Conservation (phyloP, 2,329 filamentous ascomycete species). For the Sphaerulina vaccinii region DNA sequence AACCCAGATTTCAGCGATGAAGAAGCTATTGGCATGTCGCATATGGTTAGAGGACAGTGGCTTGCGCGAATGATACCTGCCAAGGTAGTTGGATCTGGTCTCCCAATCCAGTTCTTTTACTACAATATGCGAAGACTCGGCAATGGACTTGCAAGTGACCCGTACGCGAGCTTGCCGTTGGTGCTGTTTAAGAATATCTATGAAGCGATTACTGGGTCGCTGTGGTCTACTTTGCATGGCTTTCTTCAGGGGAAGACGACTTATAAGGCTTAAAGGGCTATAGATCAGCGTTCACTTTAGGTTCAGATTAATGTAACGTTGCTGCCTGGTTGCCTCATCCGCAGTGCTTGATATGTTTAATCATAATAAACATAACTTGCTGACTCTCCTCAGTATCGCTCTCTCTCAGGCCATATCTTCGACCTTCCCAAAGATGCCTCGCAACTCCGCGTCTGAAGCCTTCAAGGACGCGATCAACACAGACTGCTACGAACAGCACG, state of each 20-base stretch:
- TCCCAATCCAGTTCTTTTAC: constrained; percentile 39
- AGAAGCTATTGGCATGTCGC: constrained; percentile 30
- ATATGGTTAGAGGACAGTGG: constrained; percentile 37
- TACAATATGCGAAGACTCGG: constrained; percentile 39
- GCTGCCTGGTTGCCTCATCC: too few species aligned
- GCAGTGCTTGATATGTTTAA: too few species aligned
- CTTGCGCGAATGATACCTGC: constrained; percentile 34
- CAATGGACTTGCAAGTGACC: constrained; percentile 32
- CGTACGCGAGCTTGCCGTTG: constrained; percentile 35
- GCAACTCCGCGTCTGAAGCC: too few species aligned
- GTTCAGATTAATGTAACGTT: too few species aligned
- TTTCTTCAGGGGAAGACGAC: not conserved
- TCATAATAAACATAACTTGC: too few species aligned
- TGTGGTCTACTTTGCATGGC: constrained; percentile 1
- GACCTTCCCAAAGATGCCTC: too few species aligned
- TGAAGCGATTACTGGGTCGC: not conserved
- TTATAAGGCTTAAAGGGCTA: not conserved
- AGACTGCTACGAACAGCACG: too few species aligned
- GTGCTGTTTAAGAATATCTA: constrained; percentile 21
- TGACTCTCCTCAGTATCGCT: too few species aligned
- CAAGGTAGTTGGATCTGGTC: constrained; percentile 35
- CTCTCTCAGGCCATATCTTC: too few species aligned
- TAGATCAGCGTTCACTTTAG: too few species aligned
- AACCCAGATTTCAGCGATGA: constrained; percentile 35
- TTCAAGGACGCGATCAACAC: too few species aligned